phyloP scores from a whole-genome alignment of 345 rosid species.

The Aquilaria sinensis region DNA sequence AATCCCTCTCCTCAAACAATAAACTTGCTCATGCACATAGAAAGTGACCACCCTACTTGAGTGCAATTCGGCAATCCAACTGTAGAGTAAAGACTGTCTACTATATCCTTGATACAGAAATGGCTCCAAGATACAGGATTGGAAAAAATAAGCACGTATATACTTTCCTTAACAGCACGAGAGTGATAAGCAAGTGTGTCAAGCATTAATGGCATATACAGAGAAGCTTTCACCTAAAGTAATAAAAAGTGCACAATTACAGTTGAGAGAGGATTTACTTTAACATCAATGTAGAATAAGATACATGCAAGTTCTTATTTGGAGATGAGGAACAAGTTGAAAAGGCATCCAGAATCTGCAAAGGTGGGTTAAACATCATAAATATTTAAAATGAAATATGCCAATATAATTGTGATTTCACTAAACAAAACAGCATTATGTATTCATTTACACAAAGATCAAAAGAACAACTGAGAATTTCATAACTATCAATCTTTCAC shows the following conservation, averaged over 20 bases:
- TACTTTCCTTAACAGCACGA: neutral
- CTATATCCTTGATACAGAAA: too few species aligned
- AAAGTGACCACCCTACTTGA: too few species aligned
- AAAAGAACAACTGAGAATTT: too few species aligned
- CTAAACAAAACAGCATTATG: neutral
- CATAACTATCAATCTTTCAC: too few species aligned
- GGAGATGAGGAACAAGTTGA: slow-evolving; percentile 73
- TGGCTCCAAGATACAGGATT: too few species aligned
- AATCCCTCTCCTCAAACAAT: too few species aligned
- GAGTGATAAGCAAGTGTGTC: neutral
- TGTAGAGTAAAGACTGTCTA: too few species aligned
- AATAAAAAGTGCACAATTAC: slow-evolving; percentile 2
- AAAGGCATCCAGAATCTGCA: slow-evolving; percentile 93
- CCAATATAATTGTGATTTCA: neutral
- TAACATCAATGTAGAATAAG: slow-evolving; percentile 83
- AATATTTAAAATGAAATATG: neutral
- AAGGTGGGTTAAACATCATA: slow-evolving; percentile 3
- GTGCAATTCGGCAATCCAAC: too few species aligned
- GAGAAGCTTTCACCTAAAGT: neutral
- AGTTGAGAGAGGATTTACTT: slow-evolving; percentile 49
- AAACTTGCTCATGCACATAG: too few species aligned
- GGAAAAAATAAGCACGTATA: too few species aligned
- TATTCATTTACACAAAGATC: too few species aligned
- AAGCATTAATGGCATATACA: too few species aligned
- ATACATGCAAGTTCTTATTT: slow-evolving; percentile 84